Percentiles rank a stretch among this genome's conserved stretches.
Evolutionary conservation across 164 flowering plant genomes (phyloP).

Genomic region (Liriodendron chinense): DNA sequence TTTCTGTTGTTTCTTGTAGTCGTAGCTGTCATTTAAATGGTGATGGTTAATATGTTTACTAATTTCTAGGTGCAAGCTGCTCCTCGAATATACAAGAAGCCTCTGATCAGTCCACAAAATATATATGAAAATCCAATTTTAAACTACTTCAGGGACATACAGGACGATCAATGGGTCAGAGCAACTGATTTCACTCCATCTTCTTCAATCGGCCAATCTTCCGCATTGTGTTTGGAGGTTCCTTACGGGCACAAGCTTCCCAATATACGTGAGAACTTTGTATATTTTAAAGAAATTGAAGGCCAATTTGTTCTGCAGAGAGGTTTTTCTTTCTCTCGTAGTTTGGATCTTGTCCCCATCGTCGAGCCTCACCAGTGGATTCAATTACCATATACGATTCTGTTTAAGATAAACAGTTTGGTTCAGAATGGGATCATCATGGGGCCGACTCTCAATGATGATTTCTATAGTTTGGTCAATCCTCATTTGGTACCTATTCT

Average conservation of each 20-base stretch:
- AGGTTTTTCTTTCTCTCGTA: constrained; percentile 36
- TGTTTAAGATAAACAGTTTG: constrained; percentile 61
- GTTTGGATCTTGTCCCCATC: constrained; percentile 57
- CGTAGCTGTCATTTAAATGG: neutral
- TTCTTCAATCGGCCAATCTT: constrained; percentile 67
- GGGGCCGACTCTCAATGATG: constrained; percentile 53
- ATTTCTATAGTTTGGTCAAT: constrained; percentile 50
- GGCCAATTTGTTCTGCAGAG: constrained; percentile 32
- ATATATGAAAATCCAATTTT: constrained; percentile 21
- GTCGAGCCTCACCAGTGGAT: constrained; percentile 40
- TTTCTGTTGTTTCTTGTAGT: neutral
- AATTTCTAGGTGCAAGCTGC: constrained; percentile 50
- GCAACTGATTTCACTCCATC: constrained; percentile 65
- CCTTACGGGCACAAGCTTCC: constrained; percentile 40
- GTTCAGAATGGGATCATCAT: constrained; percentile 75
- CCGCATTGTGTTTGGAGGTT: constrained; percentile 69
- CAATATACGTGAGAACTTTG: constrained; percentile 42
- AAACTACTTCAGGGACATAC: constrained; percentile 40
- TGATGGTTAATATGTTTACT: constrained; percentile 1
- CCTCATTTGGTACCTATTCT: constrained; percentile 28
- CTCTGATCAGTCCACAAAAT: constrained; percentile 9
- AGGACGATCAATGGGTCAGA: constrained; percentile 70
- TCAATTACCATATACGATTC: constrained; percentile 55
- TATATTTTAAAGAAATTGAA: constrained; percentile 39
- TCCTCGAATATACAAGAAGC: constrained; percentile 63